These are phyloP conservation scores for Sugiyamaella neomexicana DNA, from an alignment of 1,139 yeast genomes.

Conservation along the genomic window DNA sequence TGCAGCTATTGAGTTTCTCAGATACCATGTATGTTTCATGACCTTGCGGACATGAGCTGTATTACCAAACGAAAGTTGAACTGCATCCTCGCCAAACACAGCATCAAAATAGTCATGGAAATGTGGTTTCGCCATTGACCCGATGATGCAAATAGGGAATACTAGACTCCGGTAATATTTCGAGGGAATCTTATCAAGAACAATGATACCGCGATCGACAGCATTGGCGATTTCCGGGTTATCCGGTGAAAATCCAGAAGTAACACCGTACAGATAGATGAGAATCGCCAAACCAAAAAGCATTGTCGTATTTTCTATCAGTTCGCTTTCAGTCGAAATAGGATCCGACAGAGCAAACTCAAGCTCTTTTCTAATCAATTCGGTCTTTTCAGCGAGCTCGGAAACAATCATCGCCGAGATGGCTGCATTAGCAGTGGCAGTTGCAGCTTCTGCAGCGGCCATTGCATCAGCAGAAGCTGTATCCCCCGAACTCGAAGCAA, in stretches of 20 bases:
- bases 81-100: conserved; percentile 16
- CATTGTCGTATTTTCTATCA: conserved; percentile 19
- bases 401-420: conserved; percentile 9
- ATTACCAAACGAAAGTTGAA: conserved; percentile 21
- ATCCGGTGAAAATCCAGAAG: conserved; percentile 22
- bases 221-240: conserved; percentile 18
- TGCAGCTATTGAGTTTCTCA: conserved; percentile 12
- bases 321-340: conserved; percentile 8
- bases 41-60: conserved; percentile 14
- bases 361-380: conserved; percentile 13
- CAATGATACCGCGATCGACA: conserved; percentile 17
- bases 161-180: conserved; percentile 22
- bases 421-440: conserved; percentile 9
- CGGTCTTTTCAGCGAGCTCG: conserved; percentile 6
- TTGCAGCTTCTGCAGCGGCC: conserved; percentile 1
- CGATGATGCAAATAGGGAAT: conserved; percentile 21
- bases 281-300: conserved; percentile 21
- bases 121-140: conserved; percentile 18
- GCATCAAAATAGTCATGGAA: conserved; percentile 12
- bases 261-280: conserved; percentile 20
- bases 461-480: conserved; percentile 3
- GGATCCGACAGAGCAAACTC: conserved; percentile 16
- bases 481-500: background rate
- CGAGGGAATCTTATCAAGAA: conserved; percentile 19
- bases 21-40: conserved; percentile 20